Conservation (phyloP, 176 grass and related monocot genomes). For the Musa troglodytarum region DNA sequence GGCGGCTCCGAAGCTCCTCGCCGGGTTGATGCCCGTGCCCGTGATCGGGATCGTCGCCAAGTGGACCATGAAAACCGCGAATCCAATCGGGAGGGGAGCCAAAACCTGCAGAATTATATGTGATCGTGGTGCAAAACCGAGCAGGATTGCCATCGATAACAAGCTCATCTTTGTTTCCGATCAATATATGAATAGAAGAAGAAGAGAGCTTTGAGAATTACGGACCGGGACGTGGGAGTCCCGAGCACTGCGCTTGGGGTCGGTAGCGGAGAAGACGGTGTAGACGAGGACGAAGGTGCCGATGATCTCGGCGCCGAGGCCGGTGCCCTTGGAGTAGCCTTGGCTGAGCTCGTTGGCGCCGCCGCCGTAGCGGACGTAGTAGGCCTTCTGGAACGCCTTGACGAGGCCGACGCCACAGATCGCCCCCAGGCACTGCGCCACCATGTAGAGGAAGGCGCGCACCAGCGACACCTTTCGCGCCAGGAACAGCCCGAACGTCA, state of each 20-base stretch:
- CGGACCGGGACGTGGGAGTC: slow-evolving; percentile 1
- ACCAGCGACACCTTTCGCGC: no score
- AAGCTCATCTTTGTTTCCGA: no score
- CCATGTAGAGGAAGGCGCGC: neutral
- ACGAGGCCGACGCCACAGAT: slow-evolving; percentile 10
- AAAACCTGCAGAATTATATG: neutral
- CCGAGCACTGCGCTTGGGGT: slow-evolving; percentile 1
- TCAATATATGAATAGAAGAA: no score
- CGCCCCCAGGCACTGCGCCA: slow-evolving; percentile 5
- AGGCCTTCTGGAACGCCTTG: slow-evolving; percentile 6
- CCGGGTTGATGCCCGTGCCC: slow-evolving; percentile 4
- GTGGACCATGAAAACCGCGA: slow-evolving; percentile 8
- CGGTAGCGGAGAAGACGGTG: slow-evolving; percentile 46
- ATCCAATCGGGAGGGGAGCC: slow-evolving; percentile 1
- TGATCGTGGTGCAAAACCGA: no score
- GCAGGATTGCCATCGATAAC: no score
- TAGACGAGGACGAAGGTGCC: slow-evolving; percentile 89
- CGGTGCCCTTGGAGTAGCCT: neutral
- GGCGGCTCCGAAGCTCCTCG: slow-evolving; percentile 3
- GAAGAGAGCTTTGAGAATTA: no score
- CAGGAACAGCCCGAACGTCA: no score
- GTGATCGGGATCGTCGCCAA: neutral
- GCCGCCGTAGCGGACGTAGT: slow-evolving; percentile 1
- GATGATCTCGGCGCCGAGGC: slow-evolving; percentile 30
- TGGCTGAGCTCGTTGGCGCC: slow-evolving; percentile 12